Percentiles rank a stretch among this genome's conserved stretches.
These are phyloP conservation scores for Entelexis sorbosivorans DNA, from an alignment of 1,139 yeast genomes.

Conservation along the genomic window DNA sequence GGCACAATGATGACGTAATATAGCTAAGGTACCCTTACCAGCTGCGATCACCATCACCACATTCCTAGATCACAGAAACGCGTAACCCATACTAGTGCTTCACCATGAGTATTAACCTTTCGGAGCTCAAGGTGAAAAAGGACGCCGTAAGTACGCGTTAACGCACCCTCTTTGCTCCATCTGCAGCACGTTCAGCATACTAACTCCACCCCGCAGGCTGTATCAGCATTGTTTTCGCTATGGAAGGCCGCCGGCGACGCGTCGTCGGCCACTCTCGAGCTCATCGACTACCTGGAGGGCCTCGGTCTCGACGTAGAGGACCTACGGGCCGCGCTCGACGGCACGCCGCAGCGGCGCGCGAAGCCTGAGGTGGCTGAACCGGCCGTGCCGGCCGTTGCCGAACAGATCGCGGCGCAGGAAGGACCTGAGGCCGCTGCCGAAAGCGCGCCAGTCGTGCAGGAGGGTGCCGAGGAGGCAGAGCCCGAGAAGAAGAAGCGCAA, in stretches of 20 bases:
- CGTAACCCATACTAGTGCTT: neutral
- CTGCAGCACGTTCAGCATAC: conserved; percentile 2
- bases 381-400: neutral
- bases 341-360: neutral
- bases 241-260: conserved; percentile 22
- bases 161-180: neutral
- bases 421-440: neutral
- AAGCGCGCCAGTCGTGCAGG: neutral
- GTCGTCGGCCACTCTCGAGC: conserved; percentile 20
- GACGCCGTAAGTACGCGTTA: conserved; percentile 20
- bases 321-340: conserved; percentile 15
- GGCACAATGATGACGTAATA: neutral
- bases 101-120: conserved; percentile 11
- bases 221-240: conserved; percentile 20
- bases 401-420: neutral
- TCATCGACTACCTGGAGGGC: conserved; percentile 15
- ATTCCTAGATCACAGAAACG: neutral
- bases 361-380: neutral
- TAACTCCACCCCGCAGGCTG: conserved; percentile 19
- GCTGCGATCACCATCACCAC: conserved; percentile 1
- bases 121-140: conserved; percentile 20
- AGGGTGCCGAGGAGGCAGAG: neutral
- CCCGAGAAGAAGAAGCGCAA: conserved; percentile 9
- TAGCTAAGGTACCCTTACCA: neutral
- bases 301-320: conserved; percentile 19